Conservation (phyloP, 352 stramenopile genomes). For the Phytophthora idaei region DNA sequence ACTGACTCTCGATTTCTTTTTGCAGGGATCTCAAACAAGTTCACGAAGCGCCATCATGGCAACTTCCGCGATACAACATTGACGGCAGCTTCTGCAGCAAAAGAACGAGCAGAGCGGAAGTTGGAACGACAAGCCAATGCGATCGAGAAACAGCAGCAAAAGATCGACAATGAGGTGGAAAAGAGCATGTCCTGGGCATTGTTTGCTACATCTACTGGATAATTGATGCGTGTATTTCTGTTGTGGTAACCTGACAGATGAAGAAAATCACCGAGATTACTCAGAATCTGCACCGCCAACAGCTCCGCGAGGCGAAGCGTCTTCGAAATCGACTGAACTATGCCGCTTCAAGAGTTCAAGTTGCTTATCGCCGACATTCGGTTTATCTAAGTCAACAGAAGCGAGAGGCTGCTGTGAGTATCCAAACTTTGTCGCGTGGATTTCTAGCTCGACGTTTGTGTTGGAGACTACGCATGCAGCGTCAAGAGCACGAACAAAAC, state of each 20-base stretch:
- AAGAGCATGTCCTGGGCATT: background rate
- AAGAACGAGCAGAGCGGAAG: conserved; percentile 65
- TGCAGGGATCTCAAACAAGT: conserved; percentile 84
- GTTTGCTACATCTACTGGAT: background rate
- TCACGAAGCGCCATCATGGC: conserved; percentile 69
- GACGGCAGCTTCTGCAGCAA: conserved; percentile 68
- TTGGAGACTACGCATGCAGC: conserved; percentile 24
- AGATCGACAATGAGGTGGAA: conserved; percentile 74
- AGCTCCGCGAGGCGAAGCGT: conserved; percentile 70
- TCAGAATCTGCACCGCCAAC: conserved; percentile 64
- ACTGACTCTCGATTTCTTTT: background rate
- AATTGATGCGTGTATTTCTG: conserved; percentile 6
- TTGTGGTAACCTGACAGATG: conserved; percentile 46
- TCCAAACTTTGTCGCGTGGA: conserved; percentile 56
- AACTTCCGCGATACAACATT: conserved; percentile 84
- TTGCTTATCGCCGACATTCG: conserved; percentile 40
- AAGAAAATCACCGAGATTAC: conserved; percentile 79
- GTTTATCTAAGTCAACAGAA: conserved; percentile 18
- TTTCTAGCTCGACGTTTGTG: conserved; percentile 28
- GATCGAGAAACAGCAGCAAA: conserved; percentile 82
- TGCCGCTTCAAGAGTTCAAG: conserved; percentile 58
- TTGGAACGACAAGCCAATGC: conserved; percentile 65
- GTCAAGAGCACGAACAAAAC: conserved; percentile 23
- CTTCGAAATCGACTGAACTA: conserved; percentile 59
- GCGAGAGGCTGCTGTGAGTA: conserved; percentile 36